These are phyloP conservation scores for Metschnikowia rubicola DNA, from an alignment of 805 yeast genomes.

Conservation along the genomic window DNA sequence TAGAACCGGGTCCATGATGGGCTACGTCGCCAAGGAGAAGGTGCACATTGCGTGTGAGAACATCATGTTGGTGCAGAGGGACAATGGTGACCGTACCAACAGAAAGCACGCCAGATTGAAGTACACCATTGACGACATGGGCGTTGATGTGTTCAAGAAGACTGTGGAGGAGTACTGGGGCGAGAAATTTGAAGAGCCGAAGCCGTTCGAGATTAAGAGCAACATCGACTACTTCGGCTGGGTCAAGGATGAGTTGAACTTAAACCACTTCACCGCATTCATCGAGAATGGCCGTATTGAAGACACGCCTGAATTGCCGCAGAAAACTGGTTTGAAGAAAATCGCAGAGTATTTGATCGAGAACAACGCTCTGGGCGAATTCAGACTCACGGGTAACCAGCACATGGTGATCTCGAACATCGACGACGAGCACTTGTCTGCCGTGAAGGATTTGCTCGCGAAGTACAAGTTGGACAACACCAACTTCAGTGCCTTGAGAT, in stretches of 20 bases:
- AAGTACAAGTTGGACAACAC: constrained; percentile 82
- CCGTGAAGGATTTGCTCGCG: constrained; percentile 60
- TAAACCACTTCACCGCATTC: constrained; percentile 88
- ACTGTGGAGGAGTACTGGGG: constrained; percentile 86
- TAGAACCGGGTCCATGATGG: constrained; percentile 85
- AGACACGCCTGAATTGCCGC: constrained; percentile 86
- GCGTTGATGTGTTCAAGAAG: constrained; percentile 75
- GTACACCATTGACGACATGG: constrained; percentile 92
- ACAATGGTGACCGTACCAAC: constrained; percentile 89
- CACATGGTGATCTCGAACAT: constrained; percentile 77
- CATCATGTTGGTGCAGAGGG: constrained; percentile 91
- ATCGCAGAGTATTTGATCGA: constrained; percentile 68
- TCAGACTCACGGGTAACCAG: constrained; percentile 94
- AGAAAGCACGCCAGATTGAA: constrained; percentile 97
- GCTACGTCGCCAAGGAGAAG: constrained; percentile 66
- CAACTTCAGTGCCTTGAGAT: constrained; percentile 75
- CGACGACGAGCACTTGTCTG: constrained; percentile 61
- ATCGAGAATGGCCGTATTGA: constrained; percentile 96
- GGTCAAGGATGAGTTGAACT: constrained; percentile 80
- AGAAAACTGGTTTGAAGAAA: constrained; percentile 78
- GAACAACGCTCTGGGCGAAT: constrained; percentile 64
- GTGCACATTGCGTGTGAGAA: constrained; percentile 80
- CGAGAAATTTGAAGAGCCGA: constrained; percentile 64
- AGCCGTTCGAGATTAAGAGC: constrained; percentile 73
- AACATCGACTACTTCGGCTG: constrained; percentile 93